Evolutionary conservation across 1,284 basidiomycete genomes (phyloP), one percentile per base, ranked within the genome.

Genomic region (Ustilago trichophora): DNA sequence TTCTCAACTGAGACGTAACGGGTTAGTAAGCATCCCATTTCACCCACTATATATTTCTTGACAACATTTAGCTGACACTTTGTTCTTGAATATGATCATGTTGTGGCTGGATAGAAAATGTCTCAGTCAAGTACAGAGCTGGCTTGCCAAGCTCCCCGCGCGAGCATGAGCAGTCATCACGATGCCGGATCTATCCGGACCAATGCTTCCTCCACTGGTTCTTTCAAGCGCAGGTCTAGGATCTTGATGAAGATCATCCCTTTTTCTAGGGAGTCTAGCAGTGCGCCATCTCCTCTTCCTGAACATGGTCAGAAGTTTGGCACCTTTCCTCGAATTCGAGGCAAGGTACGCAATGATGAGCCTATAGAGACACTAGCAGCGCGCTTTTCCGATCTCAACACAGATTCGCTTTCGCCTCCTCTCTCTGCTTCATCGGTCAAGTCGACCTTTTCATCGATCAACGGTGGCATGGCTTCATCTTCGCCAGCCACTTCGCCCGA

Each of bases 221-320:
- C 44, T 7, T 35, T 35, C 24, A 65, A 65, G 31, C 35, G 54
- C 2, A 34, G 54, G 2, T 58, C 53, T 7, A 40, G 41, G 21
- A 60, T 67, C 19, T 35, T 67, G 52, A 60, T 67, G 64, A 67
- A 67, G 49, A 67, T 60, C 49, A 60, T 67, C 10, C 64, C 64
- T 5, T 67, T 59, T 25, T 22, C 46, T 3, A 35, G 50, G 27
- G 46, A 58, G 12, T 18, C 50, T 3, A 24, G 18, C 19, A 15
- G 15, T 4, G 1, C 26, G 3, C 21, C 33, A 18, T 36, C 48
- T 3, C 38, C 32, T 3, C 8, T 48, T 12, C n/a, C 56, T 3
- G 46, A 57, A 7, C 26, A 24, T 3, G 13, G 13, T 18, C 36
- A 25, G 35, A 36, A 36, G 3, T 57, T 41, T 21, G 48, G 52